phyloP scores from a whole-genome alignment of 1,284 basidiomycete species.

The Ceratobasidium sp. region DNA sequence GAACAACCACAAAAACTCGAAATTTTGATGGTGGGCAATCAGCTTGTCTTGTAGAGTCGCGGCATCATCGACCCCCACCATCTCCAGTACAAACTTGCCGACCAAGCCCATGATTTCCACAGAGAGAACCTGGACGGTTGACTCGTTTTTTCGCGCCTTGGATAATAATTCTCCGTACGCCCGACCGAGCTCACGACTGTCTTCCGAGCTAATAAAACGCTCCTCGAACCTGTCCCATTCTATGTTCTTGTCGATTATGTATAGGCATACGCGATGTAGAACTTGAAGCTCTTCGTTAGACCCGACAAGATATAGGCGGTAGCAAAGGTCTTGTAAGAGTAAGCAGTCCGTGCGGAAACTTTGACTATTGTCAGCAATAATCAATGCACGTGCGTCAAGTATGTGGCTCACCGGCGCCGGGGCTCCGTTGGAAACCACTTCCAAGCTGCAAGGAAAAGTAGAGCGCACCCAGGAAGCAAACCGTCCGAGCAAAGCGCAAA shows the following conservation, averaged over 20 bases:
- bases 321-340: not conserved
- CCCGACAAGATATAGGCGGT: not conserved
- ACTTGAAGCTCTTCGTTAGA: not conserved
- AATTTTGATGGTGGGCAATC: not conserved
- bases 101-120: slow-evolving; percentile 5
- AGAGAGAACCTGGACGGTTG: not conserved
- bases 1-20: not conserved
- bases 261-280: not conserved
- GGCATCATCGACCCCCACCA: not conserved
- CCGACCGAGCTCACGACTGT: not conserved
- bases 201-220: not conserved
- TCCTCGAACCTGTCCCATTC: not conserved
- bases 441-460: not conserved
- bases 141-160: not conserved
- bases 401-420: not conserved
- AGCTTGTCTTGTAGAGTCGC: not conserved
- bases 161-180: not conserved
- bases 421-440: not conserved
- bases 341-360: not conserved
- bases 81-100: not conserved
- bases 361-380: not conserved
- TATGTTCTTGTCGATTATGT: not conserved
- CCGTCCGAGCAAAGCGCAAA: not conserved
- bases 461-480: not conserved
- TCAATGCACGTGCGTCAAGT: not conserved